Percentiles rank a stretch among this genome's conserved stretches.
These are phyloP conservation scores for Bigelowiella natans DNA, from an alignment of 78 protist species.

Conservation along the genomic window DNA sequence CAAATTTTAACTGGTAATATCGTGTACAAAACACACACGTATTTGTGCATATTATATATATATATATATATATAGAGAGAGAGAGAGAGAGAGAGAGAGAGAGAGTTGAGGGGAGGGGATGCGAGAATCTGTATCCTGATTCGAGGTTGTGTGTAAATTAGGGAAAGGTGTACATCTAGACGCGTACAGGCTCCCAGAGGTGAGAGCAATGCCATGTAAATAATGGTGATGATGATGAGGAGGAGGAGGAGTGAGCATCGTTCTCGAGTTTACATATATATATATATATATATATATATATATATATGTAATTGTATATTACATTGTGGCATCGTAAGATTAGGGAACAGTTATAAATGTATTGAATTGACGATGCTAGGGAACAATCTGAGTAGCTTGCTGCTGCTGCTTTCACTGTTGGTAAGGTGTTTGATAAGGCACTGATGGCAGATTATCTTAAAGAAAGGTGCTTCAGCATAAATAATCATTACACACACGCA, in stretches of 20 bases:
- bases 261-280: not conserved
- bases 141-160: not conserved
- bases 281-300: not conserved
- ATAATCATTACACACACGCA: not conserved
- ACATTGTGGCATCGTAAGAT: not conserved
- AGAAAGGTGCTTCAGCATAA: not conserved
- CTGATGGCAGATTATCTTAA: not conserved
- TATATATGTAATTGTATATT: not conserved
- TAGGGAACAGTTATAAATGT: too few species aligned
- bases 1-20: too few species aligned
- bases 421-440: not conserved
- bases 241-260: not conserved
- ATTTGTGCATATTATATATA: too few species aligned
- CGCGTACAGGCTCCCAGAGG: not conserved
- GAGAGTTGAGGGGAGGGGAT: too few species aligned
- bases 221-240: not conserved
- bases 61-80: too few species aligned
- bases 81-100: too few species aligned
- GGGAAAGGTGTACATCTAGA: not conserved
- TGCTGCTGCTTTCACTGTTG: not conserved
- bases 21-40: too few species aligned
- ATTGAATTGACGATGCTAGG: too few species aligned
- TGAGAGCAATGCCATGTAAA: not conserved
- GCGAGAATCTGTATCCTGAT: not conserved
- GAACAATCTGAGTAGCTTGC: not conserved